Conservation (phyloP, 2,329 filamentous ascomycete genomes). For the Claviceps sp. region DNA sequence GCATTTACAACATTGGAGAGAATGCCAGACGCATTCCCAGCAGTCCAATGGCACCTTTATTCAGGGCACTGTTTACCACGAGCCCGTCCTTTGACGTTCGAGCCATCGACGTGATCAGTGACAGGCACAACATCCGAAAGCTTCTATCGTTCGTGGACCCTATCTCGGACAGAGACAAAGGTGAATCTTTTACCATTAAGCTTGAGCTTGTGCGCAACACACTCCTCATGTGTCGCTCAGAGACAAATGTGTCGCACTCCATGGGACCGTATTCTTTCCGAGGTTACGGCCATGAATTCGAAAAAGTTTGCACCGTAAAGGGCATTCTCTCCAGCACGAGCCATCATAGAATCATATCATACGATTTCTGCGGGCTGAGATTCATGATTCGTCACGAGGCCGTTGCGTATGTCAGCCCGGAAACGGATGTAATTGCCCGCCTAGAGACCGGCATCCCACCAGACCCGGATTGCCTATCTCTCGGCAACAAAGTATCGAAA, state of each 20-base stretch:
- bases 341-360: too few relatives aligned
- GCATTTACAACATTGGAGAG: constrained; percentile 28
- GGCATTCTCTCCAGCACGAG: constrained; percentile 24
- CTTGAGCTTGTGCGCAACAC: constrained; percentile 25
- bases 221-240: constrained; percentile 23
- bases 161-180: constrained; percentile 8
- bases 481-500: too few relatives aligned
- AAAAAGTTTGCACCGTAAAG: constrained; percentile 27
- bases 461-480: too few relatives aligned
- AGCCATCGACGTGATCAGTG: constrained; percentile 27
- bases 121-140: constrained; percentile 35
- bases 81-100: constrained; percentile 26
- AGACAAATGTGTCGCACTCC: constrained; percentile 14
- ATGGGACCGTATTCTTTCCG: constrained; percentile 22
- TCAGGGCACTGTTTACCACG: constrained; percentile 26
- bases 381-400: too few relatives aligned
- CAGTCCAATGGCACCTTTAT: constrained; percentile 32
- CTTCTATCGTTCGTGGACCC: constrained; percentile 29
- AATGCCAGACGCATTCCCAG: constrained; percentile 30
- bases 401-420: too few relatives aligned
- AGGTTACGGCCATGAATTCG: constrained; percentile 31
- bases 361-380: too few relatives aligned
- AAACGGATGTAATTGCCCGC: too few relatives aligned
- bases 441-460: too few relatives aligned
- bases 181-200: constrained; percentile 26